Evolutionary conservation across 805 yeast species (phyloP).

Genomic region (Blastobotrys americana): DNA sequence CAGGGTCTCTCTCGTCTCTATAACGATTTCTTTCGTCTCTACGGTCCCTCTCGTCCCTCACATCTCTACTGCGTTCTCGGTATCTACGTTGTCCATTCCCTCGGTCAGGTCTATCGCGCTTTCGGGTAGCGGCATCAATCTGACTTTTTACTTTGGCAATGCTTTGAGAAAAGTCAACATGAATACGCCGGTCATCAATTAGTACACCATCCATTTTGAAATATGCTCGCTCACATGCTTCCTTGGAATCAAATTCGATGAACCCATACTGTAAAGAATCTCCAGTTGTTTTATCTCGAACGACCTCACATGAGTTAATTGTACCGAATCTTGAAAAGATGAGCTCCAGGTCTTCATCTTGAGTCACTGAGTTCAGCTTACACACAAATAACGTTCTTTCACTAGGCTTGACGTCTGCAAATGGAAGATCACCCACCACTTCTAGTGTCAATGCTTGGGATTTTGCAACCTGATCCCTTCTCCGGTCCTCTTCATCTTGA

Average conservation of each 20-base stretch:
- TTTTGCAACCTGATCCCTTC: slow-evolving; percentile 34
- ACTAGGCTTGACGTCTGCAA: slow-evolving; percentile 51
- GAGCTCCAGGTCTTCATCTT: slow-evolving; percentile 46
- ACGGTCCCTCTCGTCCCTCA: slow-evolving; percentile 1
- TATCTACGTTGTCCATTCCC: neutral
- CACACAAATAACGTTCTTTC: slow-evolving; percentile 59
- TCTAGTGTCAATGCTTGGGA: slow-evolving; percentile 57
- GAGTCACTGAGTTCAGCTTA: slow-evolving; percentile 54
- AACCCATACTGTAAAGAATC: slow-evolving; percentile 56
- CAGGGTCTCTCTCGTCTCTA: slow-evolving; percentile 3
- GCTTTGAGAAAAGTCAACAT: slow-evolving; percentile 64
- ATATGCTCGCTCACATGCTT: slow-evolving; percentile 56
- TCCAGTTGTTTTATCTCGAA: slow-evolving; percentile 42
- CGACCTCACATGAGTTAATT: slow-evolving; percentile 45
- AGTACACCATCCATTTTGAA: slow-evolving; percentile 52
- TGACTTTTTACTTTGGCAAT: slow-evolving; percentile 24
- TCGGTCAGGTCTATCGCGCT: neutral
- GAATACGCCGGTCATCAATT: slow-evolving; percentile 57
- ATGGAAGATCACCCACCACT: slow-evolving; percentile 55
- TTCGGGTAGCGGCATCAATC: slow-evolving; percentile 1
- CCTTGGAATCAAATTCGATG: slow-evolving; percentile 44
- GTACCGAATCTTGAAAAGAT: slow-evolving; percentile 59
- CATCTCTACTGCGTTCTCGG: slow-evolving; percentile 6
- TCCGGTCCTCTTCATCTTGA: slow-evolving; percentile 22
- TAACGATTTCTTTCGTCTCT: slow-evolving; percentile 5